phyloP scores from a whole-genome alignment of 2,329 filamentous ascomycete species.

The Pezizomycotina sp. region DNA sequence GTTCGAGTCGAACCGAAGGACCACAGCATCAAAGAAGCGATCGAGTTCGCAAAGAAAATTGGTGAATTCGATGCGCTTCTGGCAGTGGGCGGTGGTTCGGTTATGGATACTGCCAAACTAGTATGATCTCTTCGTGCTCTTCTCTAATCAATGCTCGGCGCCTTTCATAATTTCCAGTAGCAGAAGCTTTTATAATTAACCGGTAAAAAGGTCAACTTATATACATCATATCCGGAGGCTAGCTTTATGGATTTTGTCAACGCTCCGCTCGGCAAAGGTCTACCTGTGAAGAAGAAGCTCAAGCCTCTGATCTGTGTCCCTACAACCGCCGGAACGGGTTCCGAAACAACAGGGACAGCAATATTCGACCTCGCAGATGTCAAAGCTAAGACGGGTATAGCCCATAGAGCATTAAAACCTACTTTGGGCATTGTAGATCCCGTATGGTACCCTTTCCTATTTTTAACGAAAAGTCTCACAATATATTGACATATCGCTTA shows the following conservation, averaged over 20 bases:
- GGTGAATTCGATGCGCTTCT: constrained; percentile 76
- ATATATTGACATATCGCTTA: constrained; percentile 43
- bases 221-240: constrained; percentile 75
- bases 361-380: constrained; percentile 90
- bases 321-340: constrained; percentile 73
- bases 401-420: constrained; percentile 87
- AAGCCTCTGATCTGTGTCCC: constrained; percentile 67
- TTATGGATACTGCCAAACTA: constrained; percentile 95
- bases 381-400: constrained; percentile 86
- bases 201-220: constrained; percentile 99
- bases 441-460: too few relatives aligned
- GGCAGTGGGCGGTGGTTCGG: constrained; percentile 80
- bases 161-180: too few relatives aligned
- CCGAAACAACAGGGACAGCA: constrained; percentile 90
- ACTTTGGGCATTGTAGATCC: constrained; percentile 70
- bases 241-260: constrained; percentile 97
- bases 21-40: constrained; percentile 74
- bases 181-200: too few relatives aligned
- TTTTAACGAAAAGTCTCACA: background rate
- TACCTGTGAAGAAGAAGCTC: constrained; percentile 53
- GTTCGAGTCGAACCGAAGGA: constrained; percentile 87
- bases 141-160: too few relatives aligned
- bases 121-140: too few relatives aligned
- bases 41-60: constrained; percentile 42
- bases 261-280: constrained; percentile 72